These are phyloP conservation scores for Echinosophora koreensis DNA, from an alignment of 306 rosid species.

Conservation along the genomic window DNA sequence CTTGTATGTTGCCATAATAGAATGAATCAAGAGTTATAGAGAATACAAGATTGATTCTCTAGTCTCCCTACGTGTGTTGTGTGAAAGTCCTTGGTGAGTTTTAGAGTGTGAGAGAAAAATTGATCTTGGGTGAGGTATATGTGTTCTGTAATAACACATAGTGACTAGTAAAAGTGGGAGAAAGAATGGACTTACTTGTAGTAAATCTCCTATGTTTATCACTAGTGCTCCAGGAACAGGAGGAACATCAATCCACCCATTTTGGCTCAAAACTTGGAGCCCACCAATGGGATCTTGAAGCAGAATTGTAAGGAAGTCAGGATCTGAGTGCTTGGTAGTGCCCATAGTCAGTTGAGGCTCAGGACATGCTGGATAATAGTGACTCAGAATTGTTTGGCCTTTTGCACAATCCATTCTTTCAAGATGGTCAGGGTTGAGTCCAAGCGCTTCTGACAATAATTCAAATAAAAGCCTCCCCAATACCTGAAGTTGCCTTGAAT, in stretches of 20 bases:
- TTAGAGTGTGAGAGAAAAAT: too few species aligned
- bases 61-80: too few species aligned
- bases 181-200: conserved; percentile 48
- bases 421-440: conserved; percentile 57
- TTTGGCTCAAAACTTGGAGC: conserved; percentile 57
- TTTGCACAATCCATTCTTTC: conserved; percentile 60
- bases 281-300: conserved; percentile 73
- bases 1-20: too few species aligned
- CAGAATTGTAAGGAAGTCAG: conserved; percentile 64
- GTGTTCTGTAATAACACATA: too few species aligned
- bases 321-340: conserved; percentile 57
- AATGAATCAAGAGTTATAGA: too few species aligned
- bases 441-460: conserved; percentile 72
- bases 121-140: too few species aligned
- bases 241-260: conserved; percentile 56
- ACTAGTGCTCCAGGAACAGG: conserved; percentile 62
- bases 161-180: not conserved
- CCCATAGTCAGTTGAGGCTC: conserved; percentile 65
- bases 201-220: conserved; percentile 62
- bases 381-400: conserved; percentile 47
- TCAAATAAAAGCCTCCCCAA: conserved; percentile 56
- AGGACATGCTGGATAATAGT: conserved; percentile 79
- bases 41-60: too few species aligned
- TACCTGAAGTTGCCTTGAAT: conserved; percentile 46
- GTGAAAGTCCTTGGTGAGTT: too few species aligned